Conservation (phyloP, 768 basidiomycete species). For the Gyrodon lividus region DNA sequence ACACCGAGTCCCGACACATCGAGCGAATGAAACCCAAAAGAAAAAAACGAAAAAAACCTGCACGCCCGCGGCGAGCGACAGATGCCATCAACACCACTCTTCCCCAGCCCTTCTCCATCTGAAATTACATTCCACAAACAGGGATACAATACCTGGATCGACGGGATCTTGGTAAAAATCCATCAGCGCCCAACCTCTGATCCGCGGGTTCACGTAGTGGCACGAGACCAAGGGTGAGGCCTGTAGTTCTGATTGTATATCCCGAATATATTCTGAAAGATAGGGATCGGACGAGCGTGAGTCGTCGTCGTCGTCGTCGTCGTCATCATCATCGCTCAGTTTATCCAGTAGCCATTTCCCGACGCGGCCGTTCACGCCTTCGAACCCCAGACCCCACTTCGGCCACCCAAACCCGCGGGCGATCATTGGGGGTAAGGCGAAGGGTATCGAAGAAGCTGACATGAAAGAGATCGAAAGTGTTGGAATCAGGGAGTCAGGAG, state of each 20-base stretch:
- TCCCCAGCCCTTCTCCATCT: conserved; percentile 44
- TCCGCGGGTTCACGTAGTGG: conserved; percentile 32
- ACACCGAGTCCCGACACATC: not conserved
- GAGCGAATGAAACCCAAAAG: not conserved
- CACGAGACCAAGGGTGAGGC: not conserved
- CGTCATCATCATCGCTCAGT: conserved; percentile 28
- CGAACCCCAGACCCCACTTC: conserved; percentile 69
- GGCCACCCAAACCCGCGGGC: conserved; percentile 89
- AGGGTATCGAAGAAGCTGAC: conserved; percentile 78
- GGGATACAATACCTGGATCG: conserved; percentile 51
- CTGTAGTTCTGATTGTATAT: not conserved
- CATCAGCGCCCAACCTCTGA: conserved; percentile 75
- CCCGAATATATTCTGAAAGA: not conserved
- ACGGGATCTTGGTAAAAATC: conserved; percentile 68
- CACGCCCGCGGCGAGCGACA: not conserved
- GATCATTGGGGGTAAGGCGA: conserved; percentile 73
- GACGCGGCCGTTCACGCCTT: conserved; percentile 81
- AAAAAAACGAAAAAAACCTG: not conserved
- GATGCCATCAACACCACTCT: conserved; percentile 37
- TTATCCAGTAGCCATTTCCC: conserved; percentile 67
- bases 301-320: no score
- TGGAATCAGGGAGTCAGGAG: conserved; percentile 34
- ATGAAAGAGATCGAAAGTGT: conserved; percentile 75
- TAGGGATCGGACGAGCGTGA: not conserved
- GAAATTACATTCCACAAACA: conserved; percentile 80